Base-by-base conservation (phyloP, 768 basidiomycete species). In the Clavaria fumosa region DNA sequence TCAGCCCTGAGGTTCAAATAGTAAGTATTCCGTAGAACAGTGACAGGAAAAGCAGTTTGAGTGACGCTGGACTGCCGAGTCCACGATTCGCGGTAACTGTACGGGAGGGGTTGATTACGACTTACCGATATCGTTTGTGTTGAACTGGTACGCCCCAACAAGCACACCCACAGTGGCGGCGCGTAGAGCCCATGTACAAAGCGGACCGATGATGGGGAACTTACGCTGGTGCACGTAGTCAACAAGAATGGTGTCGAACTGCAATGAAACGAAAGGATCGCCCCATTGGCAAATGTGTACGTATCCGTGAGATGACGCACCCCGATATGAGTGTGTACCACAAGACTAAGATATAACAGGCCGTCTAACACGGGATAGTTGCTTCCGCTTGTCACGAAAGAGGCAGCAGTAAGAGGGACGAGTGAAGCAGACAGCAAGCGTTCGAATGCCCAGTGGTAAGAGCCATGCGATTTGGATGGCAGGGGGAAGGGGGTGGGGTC, bases 51-150 rank as follows among this genome's bases (percentile, higher is more conserved):
- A 18, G 9, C 23, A 5, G 30, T 3, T 18, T 23, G 12, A 33
- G 35, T 24, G 4, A 10, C 38, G 37, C 7, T 26, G 5, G n/a
- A n/a, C n/a, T n/a, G n/a, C n/a, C n/a, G n/a, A n/a, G n/a, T n/a
- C n/a, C n/a, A n/a, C n/a, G n/a, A n/a, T n/a, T n/a, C n/a, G n/a
- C n/a, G n/a, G n/a, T n/a, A 22, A 12, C 21, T 26, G 35, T 19
- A n/a, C 22, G 14, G 21, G 7, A 32, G 21, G 21, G 28, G 27
- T 41, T 43, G 7, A 37, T 31, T 14, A 22, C 23, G 5, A 67
- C 83, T 47, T 48, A 95, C 95, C 91, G 45, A 99, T 77, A 54
- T 97, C 93, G 53, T 93, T 89, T 30, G 95, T 96, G 64, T 97
- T 96, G 67, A 97, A 96, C 57, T 95, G 82, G 63, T 95, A 99